Conservation (phyloP, 2,329 filamentous ascomycete genomes). For the Cytospora piceicola region DNA sequence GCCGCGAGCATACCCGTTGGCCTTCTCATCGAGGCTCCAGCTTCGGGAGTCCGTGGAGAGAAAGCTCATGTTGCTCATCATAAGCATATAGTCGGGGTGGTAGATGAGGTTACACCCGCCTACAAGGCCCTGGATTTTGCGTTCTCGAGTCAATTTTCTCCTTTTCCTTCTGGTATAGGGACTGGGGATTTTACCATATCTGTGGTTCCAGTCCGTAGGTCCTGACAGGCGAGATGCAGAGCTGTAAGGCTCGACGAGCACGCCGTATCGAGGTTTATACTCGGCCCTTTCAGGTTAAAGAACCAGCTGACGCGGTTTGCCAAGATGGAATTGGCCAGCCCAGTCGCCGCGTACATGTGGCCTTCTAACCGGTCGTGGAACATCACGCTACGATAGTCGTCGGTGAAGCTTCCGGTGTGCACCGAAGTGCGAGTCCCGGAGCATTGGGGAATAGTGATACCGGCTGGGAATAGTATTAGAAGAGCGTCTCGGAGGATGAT, state of each 20-base stretch:
- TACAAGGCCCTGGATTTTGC: too few species aligned
- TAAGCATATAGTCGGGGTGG: slow-evolving; percentile 55
- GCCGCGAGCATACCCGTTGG: slow-evolving; percentile 54
- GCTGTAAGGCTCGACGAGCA: slow-evolving; percentile 38
- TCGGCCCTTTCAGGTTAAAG: slow-evolving; percentile 44
- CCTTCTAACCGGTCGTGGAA: slow-evolving; percentile 32
- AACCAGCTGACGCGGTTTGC: slow-evolving; percentile 48
- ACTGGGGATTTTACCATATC: slow-evolving; percentile 7
- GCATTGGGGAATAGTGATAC: neutral
- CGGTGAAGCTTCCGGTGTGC: slow-evolving; percentile 36
- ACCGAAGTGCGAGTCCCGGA: slow-evolving; percentile 27
- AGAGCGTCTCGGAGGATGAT: too few species aligned
- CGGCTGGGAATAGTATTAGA: slow-evolving; percentile 5
- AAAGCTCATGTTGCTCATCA: slow-evolving; percentile 58
- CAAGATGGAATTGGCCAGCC: slow-evolving; percentile 31
- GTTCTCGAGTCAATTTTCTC: too few species aligned
- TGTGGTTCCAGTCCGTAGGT: slow-evolving; percentile 8
- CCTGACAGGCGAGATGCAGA: slow-evolving; percentile 15
- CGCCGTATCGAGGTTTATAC: slow-evolving; percentile 45
- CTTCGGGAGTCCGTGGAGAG: slow-evolving; percentile 54
- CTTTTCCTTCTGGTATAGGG: neutral
- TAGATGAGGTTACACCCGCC: neutral
- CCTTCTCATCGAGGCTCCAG: slow-evolving; percentile 54
- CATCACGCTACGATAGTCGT: slow-evolving; percentile 33
- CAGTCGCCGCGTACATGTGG: slow-evolving; percentile 40